phyloP scores from a whole-genome alignment of 108 stramenopile species.

The Phaeodactylum tricornutum region DNA sequence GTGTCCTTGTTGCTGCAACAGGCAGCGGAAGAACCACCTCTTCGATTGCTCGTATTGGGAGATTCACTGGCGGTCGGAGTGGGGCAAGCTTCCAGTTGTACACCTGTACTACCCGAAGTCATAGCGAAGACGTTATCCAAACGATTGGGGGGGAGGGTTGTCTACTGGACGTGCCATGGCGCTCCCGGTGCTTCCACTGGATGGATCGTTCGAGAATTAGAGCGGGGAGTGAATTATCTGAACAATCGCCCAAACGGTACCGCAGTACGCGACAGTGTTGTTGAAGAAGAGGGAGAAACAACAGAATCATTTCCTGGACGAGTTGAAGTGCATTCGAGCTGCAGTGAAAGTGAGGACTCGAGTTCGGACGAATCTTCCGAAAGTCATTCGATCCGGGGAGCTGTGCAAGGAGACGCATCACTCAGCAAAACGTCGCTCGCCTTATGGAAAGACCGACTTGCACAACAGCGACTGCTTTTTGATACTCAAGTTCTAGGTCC shows the following conservation, averaged over 20 bases:
- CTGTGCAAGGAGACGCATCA: no score
- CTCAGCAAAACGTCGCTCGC: no score
- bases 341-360: conserved; percentile 2
- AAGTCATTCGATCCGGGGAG: no score
- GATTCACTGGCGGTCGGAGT: conserved; percentile 62
- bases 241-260: not conserved
- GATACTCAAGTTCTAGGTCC: conserved; percentile 17
- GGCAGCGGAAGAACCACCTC: conserved; percentile 9
- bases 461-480: conserved; percentile 16
- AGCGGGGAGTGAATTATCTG: conserved; percentile 1
- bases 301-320: not conserved
- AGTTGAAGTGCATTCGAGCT: not conserved
- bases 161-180: conserved; percentile 52
- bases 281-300: conserved; percentile 7
- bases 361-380: conserved; percentile 4
- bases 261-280: not conserved
- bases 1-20: not conserved
- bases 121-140: conserved; percentile 40
- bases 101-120: conserved; percentile 45
- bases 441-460: no score
- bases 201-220: conserved; percentile 12
- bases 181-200: conserved; percentile 30
- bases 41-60: conserved; percentile 49
- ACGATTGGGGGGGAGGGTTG: conserved; percentile 29
- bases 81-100: conserved; percentile 34